Evolutionary conservation across 1,284 basidiomycete species (phyloP).

Genomic region (Ganoderma resinaceum): DNA sequence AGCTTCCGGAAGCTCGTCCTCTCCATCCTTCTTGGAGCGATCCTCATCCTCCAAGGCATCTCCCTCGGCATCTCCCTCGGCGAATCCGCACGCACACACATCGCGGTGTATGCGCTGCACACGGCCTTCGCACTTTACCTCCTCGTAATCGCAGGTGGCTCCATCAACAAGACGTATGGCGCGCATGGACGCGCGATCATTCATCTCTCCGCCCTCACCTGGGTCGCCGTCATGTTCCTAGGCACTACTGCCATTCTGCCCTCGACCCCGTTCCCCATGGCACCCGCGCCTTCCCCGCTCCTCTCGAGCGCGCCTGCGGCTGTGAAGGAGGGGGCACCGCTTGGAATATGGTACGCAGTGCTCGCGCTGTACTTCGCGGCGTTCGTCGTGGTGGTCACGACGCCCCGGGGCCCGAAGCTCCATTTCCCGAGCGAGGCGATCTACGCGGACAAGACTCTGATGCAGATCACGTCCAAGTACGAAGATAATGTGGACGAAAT

Average conservation of each 20-base stretch:
- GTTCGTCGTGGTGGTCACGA: constrained; percentile 58
- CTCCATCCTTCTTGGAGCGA: constrained; percentile 49
- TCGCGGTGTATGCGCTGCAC: constrained; percentile 57
- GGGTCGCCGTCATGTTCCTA: constrained; percentile 58
- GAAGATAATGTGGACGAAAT: constrained; percentile 73
- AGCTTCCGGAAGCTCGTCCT: constrained; percentile 53
- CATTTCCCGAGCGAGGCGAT: constrained; percentile 75
- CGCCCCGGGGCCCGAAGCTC: constrained; percentile 75
- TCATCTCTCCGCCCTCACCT: constrained; percentile 69
- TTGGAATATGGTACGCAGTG: constrained; percentile 53
- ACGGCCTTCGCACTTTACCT: constrained; percentile 68
- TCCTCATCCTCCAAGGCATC: constrained; percentile 59
- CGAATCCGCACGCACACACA: constrained; percentile 42
- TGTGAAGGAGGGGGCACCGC: neutral
- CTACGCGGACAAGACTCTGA: constrained; percentile 75
- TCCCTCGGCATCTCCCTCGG: constrained; percentile 59
- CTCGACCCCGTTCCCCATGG: constrained; percentile 49
- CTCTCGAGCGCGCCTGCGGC: neutral
- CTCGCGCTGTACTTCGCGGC: constrained; percentile 58
- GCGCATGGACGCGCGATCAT: constrained; percentile 69
- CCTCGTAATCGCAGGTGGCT: constrained; percentile 57
- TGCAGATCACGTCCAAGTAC: constrained; percentile 59
- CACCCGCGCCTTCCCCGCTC: neutral
- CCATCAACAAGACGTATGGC: constrained; percentile 59
- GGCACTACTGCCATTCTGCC: constrained; percentile 65